phyloP scores from a whole-genome alignment of 2,329 filamentous ascomycete genomes.

The Alternaria arborescens region DNA sequence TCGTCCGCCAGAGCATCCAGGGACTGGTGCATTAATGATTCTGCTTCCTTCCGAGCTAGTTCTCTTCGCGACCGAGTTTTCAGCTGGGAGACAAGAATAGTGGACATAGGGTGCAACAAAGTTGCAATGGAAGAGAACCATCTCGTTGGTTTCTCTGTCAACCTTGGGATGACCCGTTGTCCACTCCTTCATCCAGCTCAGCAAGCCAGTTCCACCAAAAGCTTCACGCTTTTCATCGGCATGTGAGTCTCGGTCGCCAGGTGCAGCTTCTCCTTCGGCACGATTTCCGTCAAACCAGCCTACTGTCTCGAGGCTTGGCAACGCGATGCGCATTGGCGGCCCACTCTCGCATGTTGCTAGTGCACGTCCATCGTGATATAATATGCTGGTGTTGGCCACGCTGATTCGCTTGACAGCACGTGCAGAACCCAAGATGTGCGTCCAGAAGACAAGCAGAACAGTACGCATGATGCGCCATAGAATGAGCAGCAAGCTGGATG shows the following conservation, averaged over 20 bases:
- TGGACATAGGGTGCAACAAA: constrained; percentile 72
- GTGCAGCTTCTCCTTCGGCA: constrained; percentile 61
- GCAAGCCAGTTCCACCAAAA: constrained; percentile 65
- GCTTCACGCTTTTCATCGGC: constrained; percentile 8
- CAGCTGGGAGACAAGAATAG: constrained; percentile 66
- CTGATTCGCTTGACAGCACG: constrained; percentile 71
- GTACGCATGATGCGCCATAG: constrained; percentile 64
- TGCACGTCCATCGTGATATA: constrained; percentile 74
- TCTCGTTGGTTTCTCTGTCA: constrained; percentile 69
- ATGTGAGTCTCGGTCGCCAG: constrained; percentile 30
- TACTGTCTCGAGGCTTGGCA: constrained; percentile 72
- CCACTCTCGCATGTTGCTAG: constrained; percentile 76
- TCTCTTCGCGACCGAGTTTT: constrained; percentile 19
- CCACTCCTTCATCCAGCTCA: constrained; percentile 74
- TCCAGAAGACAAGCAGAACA: constrained; percentile 65
- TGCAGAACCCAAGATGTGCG: constrained; percentile 64
- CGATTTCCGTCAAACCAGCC: constrained; percentile 72
- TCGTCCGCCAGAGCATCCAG: constrained; percentile 69
- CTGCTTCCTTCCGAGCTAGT: background rate
- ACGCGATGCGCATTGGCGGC: constrained; percentile 70
- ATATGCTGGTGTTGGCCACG: constrained; percentile 72
- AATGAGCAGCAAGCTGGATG: constrained; percentile 63
- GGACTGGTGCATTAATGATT: constrained; percentile 64
- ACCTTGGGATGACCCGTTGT: constrained; percentile 75
- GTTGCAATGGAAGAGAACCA: constrained; percentile 73